Conservation (phyloP, 2,329 filamentous ascomycete genomes). For the Hypoxylon sp. region DNA sequence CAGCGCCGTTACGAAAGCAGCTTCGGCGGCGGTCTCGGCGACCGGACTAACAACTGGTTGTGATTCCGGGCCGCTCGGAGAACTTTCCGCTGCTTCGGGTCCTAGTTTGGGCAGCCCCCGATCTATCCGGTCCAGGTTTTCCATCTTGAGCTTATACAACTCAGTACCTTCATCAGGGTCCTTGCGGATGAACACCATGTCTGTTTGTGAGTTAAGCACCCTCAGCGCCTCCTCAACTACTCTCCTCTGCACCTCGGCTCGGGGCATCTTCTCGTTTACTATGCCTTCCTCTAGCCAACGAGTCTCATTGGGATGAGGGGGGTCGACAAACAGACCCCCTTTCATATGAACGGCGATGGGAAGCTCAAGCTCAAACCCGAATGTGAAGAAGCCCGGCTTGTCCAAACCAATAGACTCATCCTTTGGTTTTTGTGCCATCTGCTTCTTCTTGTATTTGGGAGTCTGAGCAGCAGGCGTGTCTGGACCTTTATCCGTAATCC, state of each 20-base stretch:
- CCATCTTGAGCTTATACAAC: background rate
- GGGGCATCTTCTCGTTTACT: background rate
- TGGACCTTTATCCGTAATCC: too few species aligned
- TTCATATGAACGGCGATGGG: conserved; percentile 17
- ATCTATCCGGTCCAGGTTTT: background rate
- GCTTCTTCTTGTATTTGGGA: too few species aligned
- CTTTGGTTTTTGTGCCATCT: too few species aligned
- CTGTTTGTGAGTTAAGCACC: conserved; percentile 24
- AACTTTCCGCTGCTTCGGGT: background rate
- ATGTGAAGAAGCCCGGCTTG: conserved; percentile 11
- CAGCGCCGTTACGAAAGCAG: background rate
- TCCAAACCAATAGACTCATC: too few species aligned
- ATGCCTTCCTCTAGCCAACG: conserved; percentile 22
- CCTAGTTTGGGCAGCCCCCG: background rate
- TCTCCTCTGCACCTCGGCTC: background rate
- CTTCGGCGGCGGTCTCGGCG: background rate
- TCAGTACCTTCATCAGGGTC: conserved; percentile 16
- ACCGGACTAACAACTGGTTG: too few species aligned
- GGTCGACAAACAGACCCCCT: background rate
- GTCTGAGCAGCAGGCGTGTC: too few species aligned
- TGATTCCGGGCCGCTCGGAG: too few species aligned
- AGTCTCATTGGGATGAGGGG: conserved; percentile 13
- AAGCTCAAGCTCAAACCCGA: conserved; percentile 38
- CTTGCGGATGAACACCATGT: conserved; percentile 11
- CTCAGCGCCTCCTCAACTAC: background rate